Percentiles rank a stretch among this genome's conserved stretches.
Evolutionary conservation across 1,284 basidiomycete genomes (phyloP).

Genomic region (Takashimella koratensis): DNA sequence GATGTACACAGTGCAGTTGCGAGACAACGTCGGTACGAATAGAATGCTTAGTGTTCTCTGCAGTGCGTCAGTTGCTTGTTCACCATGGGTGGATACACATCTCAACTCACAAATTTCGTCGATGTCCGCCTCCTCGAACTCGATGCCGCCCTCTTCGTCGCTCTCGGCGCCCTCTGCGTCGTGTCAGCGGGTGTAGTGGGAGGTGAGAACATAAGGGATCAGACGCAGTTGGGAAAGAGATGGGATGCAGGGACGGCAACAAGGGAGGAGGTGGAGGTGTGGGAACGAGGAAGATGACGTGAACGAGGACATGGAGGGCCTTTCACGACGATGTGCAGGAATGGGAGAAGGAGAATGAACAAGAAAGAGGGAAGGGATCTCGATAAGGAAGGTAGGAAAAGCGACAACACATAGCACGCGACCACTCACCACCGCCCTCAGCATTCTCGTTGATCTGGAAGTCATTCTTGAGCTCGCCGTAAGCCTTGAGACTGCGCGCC

Average conservation of each 20-base stretch:
- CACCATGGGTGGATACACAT: neutral
- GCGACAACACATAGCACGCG: too few species aligned
- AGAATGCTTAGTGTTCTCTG: too few species aligned
- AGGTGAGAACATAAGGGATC: neutral
- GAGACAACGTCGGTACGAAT: too few species aligned
- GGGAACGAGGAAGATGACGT: too few species aligned
- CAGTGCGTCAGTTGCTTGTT: neutral
- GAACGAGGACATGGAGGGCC: too few species aligned
- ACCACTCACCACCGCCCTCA: slow-evolving; percentile 72
- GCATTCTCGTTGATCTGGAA: slow-evolving; percentile 99
- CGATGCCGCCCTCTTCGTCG: slow-evolving; percentile 77
- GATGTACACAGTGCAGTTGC: too few species aligned
- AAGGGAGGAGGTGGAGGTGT: too few species aligned
- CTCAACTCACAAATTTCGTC: slow-evolving; percentile 48
- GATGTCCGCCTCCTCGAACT: slow-evolving; percentile 72
- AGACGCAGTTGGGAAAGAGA: too few species aligned
- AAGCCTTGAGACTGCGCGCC: slow-evolving; percentile 75
- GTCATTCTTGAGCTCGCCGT: slow-evolving; percentile 95
- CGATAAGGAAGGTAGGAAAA: too few species aligned
- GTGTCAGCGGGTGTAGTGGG: neutral
- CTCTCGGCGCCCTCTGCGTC: slow-evolving; percentile 19
- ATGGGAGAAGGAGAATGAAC: too few species aligned
- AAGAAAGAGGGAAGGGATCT: neutral
- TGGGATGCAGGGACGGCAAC: too few species aligned
- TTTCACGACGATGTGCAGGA: too few species aligned